Base-by-base conservation (phyloP, 2,329 filamentous ascomycete genomes). In the Hypoxylon sp. region DNA sequence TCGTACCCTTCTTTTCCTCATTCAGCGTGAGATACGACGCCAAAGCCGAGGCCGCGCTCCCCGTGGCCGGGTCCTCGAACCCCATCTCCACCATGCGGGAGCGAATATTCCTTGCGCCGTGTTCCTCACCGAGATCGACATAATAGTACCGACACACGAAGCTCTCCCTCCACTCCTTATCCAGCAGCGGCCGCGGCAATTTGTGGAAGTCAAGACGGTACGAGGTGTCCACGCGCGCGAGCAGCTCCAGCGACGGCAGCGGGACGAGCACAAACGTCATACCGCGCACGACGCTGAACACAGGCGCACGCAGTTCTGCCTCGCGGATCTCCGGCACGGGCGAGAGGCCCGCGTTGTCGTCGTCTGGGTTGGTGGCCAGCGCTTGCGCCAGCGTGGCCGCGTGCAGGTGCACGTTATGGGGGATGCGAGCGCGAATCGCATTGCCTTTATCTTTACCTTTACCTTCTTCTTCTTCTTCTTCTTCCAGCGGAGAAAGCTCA, bases 251-350 rank as follows among this genome's bases (percentile, higher is more conserved):
- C 44, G 76, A 78, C 0, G 81, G 75, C 15, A 94, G 74, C 59
- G 81, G 73, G 9, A 88, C 74, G 21, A 90, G 78, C n/a, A 83
- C 70, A 68, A 91, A 91, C 1, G 82, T 82, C 85, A 92, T 88
- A 36, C 89, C 89, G 32, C 82, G 83, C 25, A 91, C 88, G 34
- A 91, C 82, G 57, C 81, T 85, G 47, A 84, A 77, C 12, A 82
- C 63, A 9, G 80, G 78, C 6, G 78, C 75, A 7, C 60, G 30
- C 6, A 68, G 61, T 60, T 68, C 67, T 2, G 61, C 62, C 4
- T 25, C 59, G 31, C 64, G 62, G 38, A 67, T 61, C n/a, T 37
- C 36, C 7, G 56, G 38, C 23, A 58, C 38, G 13, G 60, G 50
- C 26, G 62, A 63, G 13, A 67, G 56, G 7, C 63, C 60, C 20